Evolutionary conservation across 208 protist genomes (phyloP).

Genomic region (Trypanosoma caninum): DNA sequence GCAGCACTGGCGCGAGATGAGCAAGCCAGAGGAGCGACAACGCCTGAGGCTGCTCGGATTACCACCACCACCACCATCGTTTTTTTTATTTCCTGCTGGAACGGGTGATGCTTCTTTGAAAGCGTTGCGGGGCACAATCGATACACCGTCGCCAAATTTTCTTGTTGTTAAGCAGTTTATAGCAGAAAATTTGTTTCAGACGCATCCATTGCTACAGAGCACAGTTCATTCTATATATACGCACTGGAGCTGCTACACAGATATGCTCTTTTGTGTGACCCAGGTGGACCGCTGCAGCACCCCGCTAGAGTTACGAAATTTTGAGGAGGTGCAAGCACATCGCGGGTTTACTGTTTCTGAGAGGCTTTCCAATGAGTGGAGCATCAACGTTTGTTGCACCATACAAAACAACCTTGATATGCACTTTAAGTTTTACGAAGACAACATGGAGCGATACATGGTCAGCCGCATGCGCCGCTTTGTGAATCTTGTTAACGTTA

Average conservation of each 20-base stretch:
- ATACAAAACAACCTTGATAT: conserved; percentile 93
- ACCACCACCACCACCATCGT: conserved; percentile 23
- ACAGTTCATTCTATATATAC: conserved; percentile 80
- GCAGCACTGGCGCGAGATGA: conserved; percentile 70
- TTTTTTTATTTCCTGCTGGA: conserved; percentile 16
- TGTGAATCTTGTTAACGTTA: conserved; percentile 86
- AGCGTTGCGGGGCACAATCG: conserved; percentile 66
- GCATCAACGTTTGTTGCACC: conserved; percentile 84
- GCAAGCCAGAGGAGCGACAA: conserved; percentile 55
- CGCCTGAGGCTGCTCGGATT: conserved; percentile 39
- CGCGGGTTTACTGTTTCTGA: conserved; percentile 60
- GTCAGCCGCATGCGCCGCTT: conserved; percentile 88
- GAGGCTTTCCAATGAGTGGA: conserved; percentile 90
- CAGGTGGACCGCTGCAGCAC: conserved; percentile 35
- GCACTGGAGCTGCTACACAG: conserved; percentile 69
- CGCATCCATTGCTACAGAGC: conserved; percentile 75
- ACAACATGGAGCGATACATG: conserved; percentile 81
- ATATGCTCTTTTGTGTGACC: conserved; percentile 56
- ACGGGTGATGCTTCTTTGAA: conserved; percentile 43
- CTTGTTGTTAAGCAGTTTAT: conserved; percentile 47
- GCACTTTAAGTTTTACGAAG: conserved; percentile 94
- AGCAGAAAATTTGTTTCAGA: conserved; percentile 87
- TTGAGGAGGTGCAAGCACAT: conserved; percentile 61
- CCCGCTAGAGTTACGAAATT: conserved; percentile 72
- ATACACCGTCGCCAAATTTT: conserved; percentile 86